These are phyloP conservation scores for Phytophthora constricta DNA, from an alignment of 352 stramenopile genomes.

Conservation along the genomic window DNA sequence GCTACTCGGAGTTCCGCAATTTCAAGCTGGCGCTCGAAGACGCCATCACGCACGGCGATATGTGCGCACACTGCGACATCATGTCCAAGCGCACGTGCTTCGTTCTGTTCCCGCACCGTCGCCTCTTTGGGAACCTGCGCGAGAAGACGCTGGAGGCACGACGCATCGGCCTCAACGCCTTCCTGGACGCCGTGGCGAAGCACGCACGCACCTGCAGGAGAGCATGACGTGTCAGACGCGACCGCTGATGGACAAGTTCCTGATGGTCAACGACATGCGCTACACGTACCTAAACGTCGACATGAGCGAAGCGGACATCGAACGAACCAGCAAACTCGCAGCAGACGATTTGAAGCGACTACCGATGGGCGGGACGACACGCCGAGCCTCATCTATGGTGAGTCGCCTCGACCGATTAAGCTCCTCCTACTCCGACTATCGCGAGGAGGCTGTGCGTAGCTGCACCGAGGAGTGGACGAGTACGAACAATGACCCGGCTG, in stretches of 20 bases:
- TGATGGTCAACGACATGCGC: conserved; percentile 89
- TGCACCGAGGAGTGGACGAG: conserved; percentile 38
- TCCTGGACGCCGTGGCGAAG: conserved; percentile 79
- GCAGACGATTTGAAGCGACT: conserved; percentile 32
- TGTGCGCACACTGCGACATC: conserved; percentile 79
- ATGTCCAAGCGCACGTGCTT: conserved; percentile 86
- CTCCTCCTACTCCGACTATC: conserved; percentile 37
- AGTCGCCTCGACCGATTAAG: conserved; percentile 45
- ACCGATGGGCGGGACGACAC: conserved; percentile 29
- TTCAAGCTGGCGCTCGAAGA: conserved; percentile 72
- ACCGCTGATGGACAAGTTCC: conserved; percentile 85
- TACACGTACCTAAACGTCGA: conserved; percentile 90
- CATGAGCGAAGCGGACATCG: conserved; percentile 66
- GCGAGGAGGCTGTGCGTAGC: conserved; percentile 38
- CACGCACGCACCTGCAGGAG: conserved; percentile 80
- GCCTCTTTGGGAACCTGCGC: conserved; percentile 75
- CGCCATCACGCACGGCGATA: conserved; percentile 64
- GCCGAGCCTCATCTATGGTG: conserved; percentile 36
- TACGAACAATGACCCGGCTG: conserved; percentile 26
- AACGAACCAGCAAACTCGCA: conserved; percentile 50
- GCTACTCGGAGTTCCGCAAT: conserved; percentile 86
- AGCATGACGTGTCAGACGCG: conserved; percentile 76
- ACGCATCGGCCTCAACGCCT: conserved; percentile 75
- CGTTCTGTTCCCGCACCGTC: conserved; percentile 80
- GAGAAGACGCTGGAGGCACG: conserved; percentile 78